A percentile compares a stretch with the other conserved stretches of the same genome.
phyloP scores from a whole-genome alignment of 2,329 filamentous ascomycete genomes.

The Emmonsia crescens region DNA sequence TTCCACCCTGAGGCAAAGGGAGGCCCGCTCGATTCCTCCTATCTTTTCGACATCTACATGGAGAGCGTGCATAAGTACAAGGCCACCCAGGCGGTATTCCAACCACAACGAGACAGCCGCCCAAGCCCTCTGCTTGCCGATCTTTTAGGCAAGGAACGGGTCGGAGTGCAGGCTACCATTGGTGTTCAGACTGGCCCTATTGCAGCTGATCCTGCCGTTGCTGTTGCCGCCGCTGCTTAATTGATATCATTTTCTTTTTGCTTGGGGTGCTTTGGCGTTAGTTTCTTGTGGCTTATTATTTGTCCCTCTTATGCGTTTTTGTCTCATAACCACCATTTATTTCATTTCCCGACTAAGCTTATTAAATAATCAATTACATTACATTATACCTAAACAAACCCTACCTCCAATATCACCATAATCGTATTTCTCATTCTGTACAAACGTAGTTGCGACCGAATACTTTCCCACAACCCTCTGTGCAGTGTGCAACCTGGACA shows the following conservation, averaged over 20 bases:
- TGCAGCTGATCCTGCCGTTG: constrained; percentile 11
- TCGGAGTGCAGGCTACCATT: constrained; percentile 68
- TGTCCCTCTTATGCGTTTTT: background rate
- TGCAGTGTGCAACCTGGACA: too few species aligned
- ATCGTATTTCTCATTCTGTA: background rate
- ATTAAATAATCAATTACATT: background rate
- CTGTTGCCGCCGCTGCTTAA: constrained; percentile 17
- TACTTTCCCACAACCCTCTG: too few species aligned
- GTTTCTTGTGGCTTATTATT: background rate
- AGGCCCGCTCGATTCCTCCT: constrained; percentile 87
- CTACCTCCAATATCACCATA: too few species aligned
- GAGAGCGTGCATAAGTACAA: constrained; percentile 85
- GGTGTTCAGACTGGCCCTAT: constrained; percentile 33
- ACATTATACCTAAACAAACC: background rate
- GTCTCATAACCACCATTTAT: background rate
- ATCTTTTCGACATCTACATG: constrained; percentile 93
- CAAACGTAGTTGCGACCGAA: too few species aligned
- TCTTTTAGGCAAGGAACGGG: constrained; percentile 84
- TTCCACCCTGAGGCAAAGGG: constrained; percentile 99
- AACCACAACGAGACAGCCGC: constrained; percentile 67
- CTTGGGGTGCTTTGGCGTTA: background rate
- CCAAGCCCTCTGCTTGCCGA: constrained; percentile 83
- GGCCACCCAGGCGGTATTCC: constrained; percentile 61
- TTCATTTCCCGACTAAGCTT: background rate
- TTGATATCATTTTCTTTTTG: background rate